These are phyloP conservation scores for Trichocomaceae sp. DNA, from an alignment of 2,329 filamentous ascomycete genomes.

Conservation along the genomic window DNA sequence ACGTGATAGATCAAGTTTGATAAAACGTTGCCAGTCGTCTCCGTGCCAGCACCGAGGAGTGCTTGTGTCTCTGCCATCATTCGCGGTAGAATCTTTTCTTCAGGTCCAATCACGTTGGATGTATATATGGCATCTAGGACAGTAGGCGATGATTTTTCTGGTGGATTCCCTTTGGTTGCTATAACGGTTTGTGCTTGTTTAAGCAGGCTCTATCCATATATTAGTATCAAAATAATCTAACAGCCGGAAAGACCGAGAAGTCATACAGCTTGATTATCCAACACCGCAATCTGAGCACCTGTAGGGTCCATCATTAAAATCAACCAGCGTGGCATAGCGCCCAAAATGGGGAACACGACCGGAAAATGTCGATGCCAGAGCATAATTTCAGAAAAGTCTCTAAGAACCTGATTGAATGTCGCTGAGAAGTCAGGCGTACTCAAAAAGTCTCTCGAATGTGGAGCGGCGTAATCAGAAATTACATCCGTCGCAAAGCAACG, in stretches of 20 bases:
- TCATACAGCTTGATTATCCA: constrained; percentile 13
- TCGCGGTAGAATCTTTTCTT: constrained; percentile 16
- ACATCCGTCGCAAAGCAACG: constrained; percentile 14
- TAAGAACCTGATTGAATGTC: constrained; percentile 10
- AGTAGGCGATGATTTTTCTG: constrained; percentile 9
- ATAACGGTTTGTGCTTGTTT: constrained; percentile 13
- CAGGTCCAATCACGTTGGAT: constrained; percentile 8
- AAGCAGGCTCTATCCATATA: constrained; percentile 3
- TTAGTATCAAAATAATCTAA: neutral
- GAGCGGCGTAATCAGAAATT: constrained; percentile 14
- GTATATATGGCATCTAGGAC: constrained; percentile 13
- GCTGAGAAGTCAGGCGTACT: constrained; percentile 12
- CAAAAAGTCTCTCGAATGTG: constrained; percentile 12
- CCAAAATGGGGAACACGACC: constrained; percentile 10
- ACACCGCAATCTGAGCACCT: constrained; percentile 13
- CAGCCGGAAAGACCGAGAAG: neutral
- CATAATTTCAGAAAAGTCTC: constrained; percentile 14
- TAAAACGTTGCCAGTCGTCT: constrained; percentile 21
- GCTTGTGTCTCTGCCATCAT: constrained; percentile 26
- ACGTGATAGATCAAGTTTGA: constrained; percentile 15
- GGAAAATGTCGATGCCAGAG: constrained; percentile 14
- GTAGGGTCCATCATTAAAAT: constrained; percentile 10
- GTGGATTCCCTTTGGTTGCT: constrained; percentile 10
- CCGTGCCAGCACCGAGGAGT: constrained; percentile 23
- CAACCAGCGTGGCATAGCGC: constrained; percentile 11